These are phyloP conservation scores for Dactylellina cionopaga DNA, from an alignment of 2,329 filamentous ascomycete species.

Conservation along the genomic window DNA sequence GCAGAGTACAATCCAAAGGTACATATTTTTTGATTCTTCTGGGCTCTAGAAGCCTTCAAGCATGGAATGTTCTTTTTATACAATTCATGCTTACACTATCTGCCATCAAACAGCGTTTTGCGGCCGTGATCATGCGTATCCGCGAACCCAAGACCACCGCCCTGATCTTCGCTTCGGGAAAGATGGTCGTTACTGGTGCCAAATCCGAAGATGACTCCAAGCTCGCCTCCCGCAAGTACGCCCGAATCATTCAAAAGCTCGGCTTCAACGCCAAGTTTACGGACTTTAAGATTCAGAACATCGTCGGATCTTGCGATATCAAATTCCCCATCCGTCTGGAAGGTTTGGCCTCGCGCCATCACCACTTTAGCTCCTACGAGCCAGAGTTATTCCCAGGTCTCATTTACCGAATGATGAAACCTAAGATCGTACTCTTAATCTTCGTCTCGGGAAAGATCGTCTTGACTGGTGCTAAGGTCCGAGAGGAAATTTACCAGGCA, in stretches of 20 bases:
- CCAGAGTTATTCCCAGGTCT: constrained; percentile 98
- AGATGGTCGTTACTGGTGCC: constrained; percentile 99
- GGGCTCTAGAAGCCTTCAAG: constrained; percentile 39
- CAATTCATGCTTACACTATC: constrained; percentile 58
- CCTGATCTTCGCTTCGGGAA: constrained; percentile 95
- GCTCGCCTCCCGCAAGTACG: constrained; percentile 95
- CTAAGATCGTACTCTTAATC: constrained; percentile 96
- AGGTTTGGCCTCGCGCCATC: constrained; percentile 93
- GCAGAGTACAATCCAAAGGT: constrained; percentile 99
- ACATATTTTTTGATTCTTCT: constrained; percentile 65
- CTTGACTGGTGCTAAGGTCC: constrained; percentile 94
- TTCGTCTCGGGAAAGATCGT: constrained; percentile 99
- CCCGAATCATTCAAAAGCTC: constrained; percentile 98
- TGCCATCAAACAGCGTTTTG: constrained; percentile 79
- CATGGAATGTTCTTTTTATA: constrained; percentile 53
- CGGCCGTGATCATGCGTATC: constrained; percentile 99
- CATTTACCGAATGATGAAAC: constrained; percentile 99
- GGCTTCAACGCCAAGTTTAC: constrained; percentile 99
- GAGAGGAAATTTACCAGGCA: constrained; percentile 96
- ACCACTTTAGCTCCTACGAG: constrained; percentile 99
- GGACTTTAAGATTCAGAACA: constrained; percentile 99
- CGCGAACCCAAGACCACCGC: constrained; percentile 98
- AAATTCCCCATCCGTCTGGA: constrained; percentile 98
- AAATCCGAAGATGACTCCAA: constrained; percentile 99
- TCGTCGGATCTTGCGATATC: constrained; percentile 98